Evolutionary conservation across 2,329 filamentous ascomycete genomes (phyloP).

Genomic region (Cordyceps farinosa): DNA sequence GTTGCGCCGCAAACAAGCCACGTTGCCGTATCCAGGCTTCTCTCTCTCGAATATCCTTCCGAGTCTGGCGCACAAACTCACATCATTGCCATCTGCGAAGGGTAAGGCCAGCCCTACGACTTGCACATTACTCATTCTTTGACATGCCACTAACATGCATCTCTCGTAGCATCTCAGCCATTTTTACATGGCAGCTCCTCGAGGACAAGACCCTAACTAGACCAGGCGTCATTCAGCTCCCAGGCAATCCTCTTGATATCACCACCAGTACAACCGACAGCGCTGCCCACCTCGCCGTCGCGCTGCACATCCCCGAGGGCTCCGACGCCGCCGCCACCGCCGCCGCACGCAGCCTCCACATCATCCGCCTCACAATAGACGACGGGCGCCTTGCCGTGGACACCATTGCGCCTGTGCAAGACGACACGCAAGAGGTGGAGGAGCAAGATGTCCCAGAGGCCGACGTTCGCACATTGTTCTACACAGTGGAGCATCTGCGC

Average conservation of each 20-base stretch:
- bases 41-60: constrained; percentile 33
- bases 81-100: constrained; percentile 42
- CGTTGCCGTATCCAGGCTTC: constrained; percentile 46
- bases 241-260: constrained; percentile 63
- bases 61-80: constrained; percentile 29
- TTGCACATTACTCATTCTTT: neutral
- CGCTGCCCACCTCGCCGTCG: constrained; percentile 34
- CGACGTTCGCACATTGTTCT: constrained; percentile 42
- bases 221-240: constrained; percentile 47
- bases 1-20: constrained; percentile 36
- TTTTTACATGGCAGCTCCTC: constrained; percentile 62
- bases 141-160: neutral
- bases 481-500: constrained; percentile 45
- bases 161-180: constrained; percentile 48
- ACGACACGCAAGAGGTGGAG: constrained; percentile 25
- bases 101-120: constrained; percentile 35
- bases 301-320: constrained; percentile 36
- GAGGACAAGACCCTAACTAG: constrained; percentile 47
- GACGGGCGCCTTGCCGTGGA: constrained; percentile 32
- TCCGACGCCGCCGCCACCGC: constrained; percentile 5
- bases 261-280: constrained; percentile 27
- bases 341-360: constrained; percentile 29
- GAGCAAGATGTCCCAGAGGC: constrained; percentile 35
- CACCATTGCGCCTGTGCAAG: constrained; percentile 26
- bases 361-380: constrained; percentile 30